Evolutionary conservation across 257 asterid species (phyloP).

Genomic region (Agastache rugosa): DNA sequence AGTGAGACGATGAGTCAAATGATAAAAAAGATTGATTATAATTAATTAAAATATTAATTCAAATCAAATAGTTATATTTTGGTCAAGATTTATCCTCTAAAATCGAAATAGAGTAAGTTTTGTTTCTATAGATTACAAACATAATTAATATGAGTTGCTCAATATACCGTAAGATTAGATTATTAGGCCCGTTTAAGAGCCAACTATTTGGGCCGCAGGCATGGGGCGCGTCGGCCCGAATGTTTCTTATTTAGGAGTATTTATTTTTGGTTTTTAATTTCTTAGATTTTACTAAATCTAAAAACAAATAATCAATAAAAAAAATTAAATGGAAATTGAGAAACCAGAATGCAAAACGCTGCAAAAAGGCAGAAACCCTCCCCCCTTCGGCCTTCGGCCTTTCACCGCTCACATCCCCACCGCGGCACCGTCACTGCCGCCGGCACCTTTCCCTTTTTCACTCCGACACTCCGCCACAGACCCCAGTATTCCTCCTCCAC

Average conservation of each 20-base stretch:
- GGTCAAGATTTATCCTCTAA: no score
- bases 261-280: neutral
- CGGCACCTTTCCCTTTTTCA: neutral
- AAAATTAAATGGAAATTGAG: conserved; percentile 19
- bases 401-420: conserved; percentile 22
- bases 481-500: neutral
- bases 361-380: conserved; percentile 28
- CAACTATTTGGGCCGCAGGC: neutral
- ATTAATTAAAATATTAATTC: no score
- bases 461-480: neutral
- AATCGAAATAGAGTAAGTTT: no score
- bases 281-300: neutral
- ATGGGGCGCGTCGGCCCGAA: neutral
- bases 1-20: no score
- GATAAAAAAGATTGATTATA: no score
- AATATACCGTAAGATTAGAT: no score
- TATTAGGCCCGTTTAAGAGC: neutral
- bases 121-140: no score
- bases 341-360: conserved; percentile 27
- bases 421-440: conserved; percentile 21
- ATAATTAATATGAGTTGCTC: no score
- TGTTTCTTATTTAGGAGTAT: neutral
- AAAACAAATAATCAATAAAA: conserved; percentile 27
- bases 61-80: no score
- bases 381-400: conserved; percentile 28